Base-by-base conservation (phyloP, 2,329 filamentous ascomycete genomes). In the Paraconiothyrium brasiliense region DNA sequence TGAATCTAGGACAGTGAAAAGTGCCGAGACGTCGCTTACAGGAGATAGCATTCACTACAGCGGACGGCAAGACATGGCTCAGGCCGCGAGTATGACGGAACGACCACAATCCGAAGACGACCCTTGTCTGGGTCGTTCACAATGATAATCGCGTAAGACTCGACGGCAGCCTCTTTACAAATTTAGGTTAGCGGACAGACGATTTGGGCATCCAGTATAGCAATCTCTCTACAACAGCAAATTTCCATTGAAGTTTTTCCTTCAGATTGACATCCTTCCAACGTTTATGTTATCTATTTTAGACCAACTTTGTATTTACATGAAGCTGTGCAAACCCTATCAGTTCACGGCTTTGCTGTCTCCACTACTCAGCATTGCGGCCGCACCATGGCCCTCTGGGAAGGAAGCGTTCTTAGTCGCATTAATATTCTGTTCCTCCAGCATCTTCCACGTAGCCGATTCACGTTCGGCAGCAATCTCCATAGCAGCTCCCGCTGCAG, bases 391-490 rank as follows among this genome's bases (percentile, higher is more conserved):
- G 11, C 46, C 22, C 20, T 48, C 46, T 7, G 7, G 22, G 10
- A 14, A 9, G 46, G 6, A 14, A 5, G 10, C 46, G 3, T 30
- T 30, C 22, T 11, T 48, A 14, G 14, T n/a, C 27, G 22, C 46
- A 32, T 22, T 16, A 1, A 32, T 9, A 48, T 48, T 24, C 24
- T 60, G 63, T 9, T 60, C 60, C 35, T 69, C 64, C 52, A 65
- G 65, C 4, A 52, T 54, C 57, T 61, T 68, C 14, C 69, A 39
- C 4, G 59, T 57, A 51, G n/a, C 54, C 54, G 62, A 67, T 1
- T 59, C 62, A 41, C 58, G 68, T 52, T 75, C 74, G 39, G 63
- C 59, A 10, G 41, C 64, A 54, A 75, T 59, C 60, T 76, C 68
- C 54, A 67, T 62, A 1, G 64, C 68, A 11, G 69, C 73, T 0